These are phyloP conservation scores for Guillardia theta DNA, from an alignment of 78 protist genomes.

Conservation along the genomic window DNA sequence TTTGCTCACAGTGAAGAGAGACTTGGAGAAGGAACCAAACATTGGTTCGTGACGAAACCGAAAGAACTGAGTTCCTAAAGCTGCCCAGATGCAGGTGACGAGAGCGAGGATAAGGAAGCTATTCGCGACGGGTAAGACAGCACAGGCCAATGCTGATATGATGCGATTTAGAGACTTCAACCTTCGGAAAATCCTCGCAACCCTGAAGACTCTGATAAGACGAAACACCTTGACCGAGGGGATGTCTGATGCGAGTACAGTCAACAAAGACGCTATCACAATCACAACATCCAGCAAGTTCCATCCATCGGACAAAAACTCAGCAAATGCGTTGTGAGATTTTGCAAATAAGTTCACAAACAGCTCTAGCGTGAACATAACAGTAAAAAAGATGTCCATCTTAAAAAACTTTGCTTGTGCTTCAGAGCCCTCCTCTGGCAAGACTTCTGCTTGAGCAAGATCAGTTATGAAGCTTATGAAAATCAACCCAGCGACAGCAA, in stretches of 20 bases:
- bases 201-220: neutral
- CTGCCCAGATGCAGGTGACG: neutral
- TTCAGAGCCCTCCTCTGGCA: no score
- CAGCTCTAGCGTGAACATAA: neutral
- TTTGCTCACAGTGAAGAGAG: slow-evolving; percentile 3
- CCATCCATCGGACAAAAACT: neutral
- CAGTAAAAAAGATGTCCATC: neutral
- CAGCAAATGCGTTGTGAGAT: neutral
- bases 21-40: neutral
- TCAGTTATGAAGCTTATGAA: no score
- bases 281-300: no score
- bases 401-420: no score
- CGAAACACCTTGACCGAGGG: neutral
- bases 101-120: neutral
- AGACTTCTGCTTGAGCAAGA: no score
- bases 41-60: neutral
- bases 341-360: no score
- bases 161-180: neutral
- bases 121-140: neutral
- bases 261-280: no score
- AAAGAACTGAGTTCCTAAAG: neutral
- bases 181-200: neutral
- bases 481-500: no score
- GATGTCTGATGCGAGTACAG: no score
- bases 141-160: neutral